A percentile compares a stretch with the other conserved stretches of the same genome.
phyloP scores from a whole-genome alignment of 108 stramenopile genomes.

The Ochromonas danica region DNA sequence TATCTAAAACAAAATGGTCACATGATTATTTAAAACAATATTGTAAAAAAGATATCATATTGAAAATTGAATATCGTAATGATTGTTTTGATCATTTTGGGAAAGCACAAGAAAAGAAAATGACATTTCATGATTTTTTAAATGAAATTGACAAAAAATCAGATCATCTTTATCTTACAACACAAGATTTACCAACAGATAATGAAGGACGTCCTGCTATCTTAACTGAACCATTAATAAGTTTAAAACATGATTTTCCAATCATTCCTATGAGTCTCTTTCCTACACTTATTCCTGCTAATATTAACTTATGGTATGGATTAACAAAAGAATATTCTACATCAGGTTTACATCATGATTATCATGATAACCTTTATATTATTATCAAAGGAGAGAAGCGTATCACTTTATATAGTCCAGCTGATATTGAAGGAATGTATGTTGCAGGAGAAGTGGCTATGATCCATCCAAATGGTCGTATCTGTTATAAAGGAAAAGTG shows the following conservation, averaged over 20 bases:
- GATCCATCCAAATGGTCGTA: conserved; percentile 84
- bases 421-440: conserved; percentile 65
- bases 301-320: conserved; percentile 89
- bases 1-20: conserved; percentile 11
- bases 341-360: conserved; percentile 94
- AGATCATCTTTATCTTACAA: conserved; percentile 49
- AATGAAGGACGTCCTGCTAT: conserved; percentile 42
- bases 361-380: conserved; percentile 96
- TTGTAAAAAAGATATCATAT: conserved; percentile 35
- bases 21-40: conserved; percentile 4
- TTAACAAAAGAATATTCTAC: conserved; percentile 38
- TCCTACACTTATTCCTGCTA: conserved; percentile 66
- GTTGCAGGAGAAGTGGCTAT: conserved; percentile 62
- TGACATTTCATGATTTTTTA: conserved; percentile 49
- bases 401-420: conserved; percentile 67
- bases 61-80: conserved; percentile 46
- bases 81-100: conserved; percentile 40
- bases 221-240: conserved; percentile 45
- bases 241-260: conserved; percentile 58
- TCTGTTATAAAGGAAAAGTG: conserved; percentile 64
- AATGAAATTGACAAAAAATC: conserved; percentile 35
- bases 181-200: conserved; percentile 49
- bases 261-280: conserved; percentile 64
- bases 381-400: conserved; percentile 73
- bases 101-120: conserved; percentile 43